A percentile compares a stretch with the other conserved stretches of the same genome.
Conservation (phyloP, 2,329 filamentous ascomycete species). For the Ophiostoma sp. region DNA sequence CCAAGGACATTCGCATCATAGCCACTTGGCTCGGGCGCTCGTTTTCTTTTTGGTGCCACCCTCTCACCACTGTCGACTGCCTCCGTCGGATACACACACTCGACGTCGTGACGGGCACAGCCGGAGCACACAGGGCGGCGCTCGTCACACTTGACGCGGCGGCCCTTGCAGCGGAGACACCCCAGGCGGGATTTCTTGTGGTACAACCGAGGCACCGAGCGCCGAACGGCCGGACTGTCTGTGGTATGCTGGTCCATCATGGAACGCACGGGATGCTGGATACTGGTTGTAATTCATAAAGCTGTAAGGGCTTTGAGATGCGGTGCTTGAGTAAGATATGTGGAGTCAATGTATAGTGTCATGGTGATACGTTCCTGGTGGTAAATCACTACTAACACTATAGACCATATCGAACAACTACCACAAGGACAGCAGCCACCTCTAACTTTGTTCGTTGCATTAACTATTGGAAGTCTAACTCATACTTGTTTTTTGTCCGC, state of each 20-base stretch:
- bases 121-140: conserved; percentile 28
- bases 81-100: conserved; percentile 26
- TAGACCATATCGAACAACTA: too few species aligned
- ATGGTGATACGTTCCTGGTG: neutral
- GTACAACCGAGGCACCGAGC: conserved; percentile 30
- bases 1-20: neutral
- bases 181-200: conserved; percentile 34
- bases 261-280: neutral
- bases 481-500: neutral
- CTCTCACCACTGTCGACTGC: neutral
- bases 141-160: conserved; percentile 32
- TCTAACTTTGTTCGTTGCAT: neutral
- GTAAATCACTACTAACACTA: neutral
- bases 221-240: neutral
- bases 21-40: neutral
- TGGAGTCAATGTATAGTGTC: neutral
- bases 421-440: too few species aligned
- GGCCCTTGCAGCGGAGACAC: conserved; percentile 31
- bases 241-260: neutral
- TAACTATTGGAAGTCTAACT: neutral
- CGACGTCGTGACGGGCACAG: conserved; percentile 28
- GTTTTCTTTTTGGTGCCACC: neutral
- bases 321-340: neutral
- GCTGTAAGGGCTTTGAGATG: neutral
- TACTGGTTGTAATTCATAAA: neutral